Base-by-base conservation (phyloP, 768 basidiomycete species). In the Lactarius sanguifluus region DNA sequence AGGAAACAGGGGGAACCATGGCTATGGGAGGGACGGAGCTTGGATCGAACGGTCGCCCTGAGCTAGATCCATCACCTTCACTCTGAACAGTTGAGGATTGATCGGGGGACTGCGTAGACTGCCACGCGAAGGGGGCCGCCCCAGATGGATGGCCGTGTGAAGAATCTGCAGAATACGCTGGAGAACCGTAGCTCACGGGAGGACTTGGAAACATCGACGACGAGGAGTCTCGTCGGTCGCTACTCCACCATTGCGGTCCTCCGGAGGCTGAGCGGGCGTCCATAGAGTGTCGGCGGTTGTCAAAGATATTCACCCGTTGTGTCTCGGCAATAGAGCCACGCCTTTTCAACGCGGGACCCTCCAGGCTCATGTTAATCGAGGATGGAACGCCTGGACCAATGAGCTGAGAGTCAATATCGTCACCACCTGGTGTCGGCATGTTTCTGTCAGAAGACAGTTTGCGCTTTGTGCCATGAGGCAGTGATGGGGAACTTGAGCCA, bases 301-400 rank as follows among this genome's bases (percentile, higher is more conserved):
- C 91, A 73, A 89, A 85, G 70, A 93, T 77, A 74, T 84, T 88
- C 71, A 94, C 85, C 59, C 88, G 80, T 64, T 86, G 85, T 9
- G 90, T 87, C 71, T 94, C 93, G 71, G 92, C 84, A 28, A 89
- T 85, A 20, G 94, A 95, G 38, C 91, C 89, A 57, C 93, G 85
- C 70, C 93, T 86, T 76, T 95, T 95, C 58, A 88, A 84, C 20
- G 90, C 86, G 43, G 89, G 92, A 9, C 79, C 85, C 65, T 90
- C 87, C 38, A 78, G 70, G 73, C 88, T 86, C 57, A 85, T 73
- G 70, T 79, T 79, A 80, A 86, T 86, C 64, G 77, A 79, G 66
- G 84, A 86, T 23, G 86, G 84, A 55, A 87, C 79, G 43, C 89
- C 90, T 58, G 87, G 86, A 20, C 89, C 90, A 52, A 83, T 81